Evolutionary conservation across 805 yeast genomes (phyloP), one percentile per base, ranked within the genome.

Genomic region (Lachancea fermentati): DNA sequence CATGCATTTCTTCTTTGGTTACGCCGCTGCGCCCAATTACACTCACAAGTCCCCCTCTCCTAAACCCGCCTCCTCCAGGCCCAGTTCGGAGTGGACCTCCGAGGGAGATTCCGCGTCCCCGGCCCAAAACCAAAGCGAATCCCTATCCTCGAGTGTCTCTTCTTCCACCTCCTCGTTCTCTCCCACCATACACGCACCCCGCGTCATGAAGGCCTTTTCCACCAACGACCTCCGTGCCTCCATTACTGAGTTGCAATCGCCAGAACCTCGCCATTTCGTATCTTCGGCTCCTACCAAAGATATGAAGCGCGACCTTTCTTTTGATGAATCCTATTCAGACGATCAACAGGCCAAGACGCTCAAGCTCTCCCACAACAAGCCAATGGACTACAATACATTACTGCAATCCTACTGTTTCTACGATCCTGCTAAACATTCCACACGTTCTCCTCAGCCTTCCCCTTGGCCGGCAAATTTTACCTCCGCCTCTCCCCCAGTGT

Each of bases 371-470:
- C 32, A 34, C 17, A 14, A 34, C 12, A 16, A 34, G 15, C 18
- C 42, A 7, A 34, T 33, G 41, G 55, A 55, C 41, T 56, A 57
- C 38, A 52, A 57, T 32, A 48, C 54, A 9, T 47, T 57, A 32
- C 33, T 55, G 19, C 49, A 51, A 32, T 50, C 60, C 4, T 56
- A 54, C 34, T 55, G 62, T 40, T 57, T 56, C 37, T 50, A 52
- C 35, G 45, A 43, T 4, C 47, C 54, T 14, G 31, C 17, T 7
- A 31, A 31, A 17, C n/a, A 15, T 9, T 8, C 30, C 19, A 17
- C 32, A 5, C 13, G 22, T 16, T 24, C 41, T 13, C 13, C 18
- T 12, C 16, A 17, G 18, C 28, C 36, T 5, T 35, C 39, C 14
- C 34, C 24, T 17, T 35, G 39, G 32, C 9, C 39, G 17, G 18